Evolutionary conservation across 768 basidiomycete species (phyloP).

Genomic region (Tulasnella sp.): DNA sequence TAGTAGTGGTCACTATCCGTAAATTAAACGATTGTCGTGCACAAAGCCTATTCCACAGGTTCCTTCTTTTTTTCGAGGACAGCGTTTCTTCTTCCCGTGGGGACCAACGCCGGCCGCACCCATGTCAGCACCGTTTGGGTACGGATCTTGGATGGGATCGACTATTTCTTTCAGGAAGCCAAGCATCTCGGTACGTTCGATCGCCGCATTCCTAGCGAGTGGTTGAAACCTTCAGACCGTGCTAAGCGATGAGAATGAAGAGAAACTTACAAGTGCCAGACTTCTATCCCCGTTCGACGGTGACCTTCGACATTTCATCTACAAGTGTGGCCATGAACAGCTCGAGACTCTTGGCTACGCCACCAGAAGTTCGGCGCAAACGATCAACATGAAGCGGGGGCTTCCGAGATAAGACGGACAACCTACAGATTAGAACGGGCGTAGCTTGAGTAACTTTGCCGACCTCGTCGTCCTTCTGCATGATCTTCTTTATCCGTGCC

Average conservation of each 20-base stretch:
- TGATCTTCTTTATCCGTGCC: conserved; percentile 99
- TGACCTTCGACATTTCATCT: conserved; percentile 77
- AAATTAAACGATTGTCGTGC: not conserved
- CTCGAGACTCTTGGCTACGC: conserved; percentile 86
- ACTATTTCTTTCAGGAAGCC: conserved; percentile 95
- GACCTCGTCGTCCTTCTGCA: conserved; percentile 99
- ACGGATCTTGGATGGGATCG: conserved; percentile 75
- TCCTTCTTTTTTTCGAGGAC: conserved; percentile 43
- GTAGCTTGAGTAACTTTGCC: conserved; percentile 97
- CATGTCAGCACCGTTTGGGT: conserved; percentile 62
- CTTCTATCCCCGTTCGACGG: conserved; percentile 74
- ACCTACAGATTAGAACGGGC: conserved; percentile 92
- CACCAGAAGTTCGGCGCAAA: not conserved
- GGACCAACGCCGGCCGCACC: conserved; percentile 43
- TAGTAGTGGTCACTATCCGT: not conserved
- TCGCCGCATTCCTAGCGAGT: conserved; percentile 75
- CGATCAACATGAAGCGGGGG: conserved; percentile 1
- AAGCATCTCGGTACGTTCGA: conserved; percentile 80
- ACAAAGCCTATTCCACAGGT: not conserved
- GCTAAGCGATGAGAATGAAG: too few species aligned
- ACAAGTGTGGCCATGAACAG: conserved; percentile 83
- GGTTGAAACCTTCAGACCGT: not conserved
- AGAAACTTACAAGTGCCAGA: conserved; percentile 77
- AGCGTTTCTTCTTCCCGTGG: conserved; percentile 41
- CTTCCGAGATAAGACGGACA: not conserved